Conservation (phyloP, 2,329 filamentous ascomycete genomes). For the Microsporum ferrugineum region DNA sequence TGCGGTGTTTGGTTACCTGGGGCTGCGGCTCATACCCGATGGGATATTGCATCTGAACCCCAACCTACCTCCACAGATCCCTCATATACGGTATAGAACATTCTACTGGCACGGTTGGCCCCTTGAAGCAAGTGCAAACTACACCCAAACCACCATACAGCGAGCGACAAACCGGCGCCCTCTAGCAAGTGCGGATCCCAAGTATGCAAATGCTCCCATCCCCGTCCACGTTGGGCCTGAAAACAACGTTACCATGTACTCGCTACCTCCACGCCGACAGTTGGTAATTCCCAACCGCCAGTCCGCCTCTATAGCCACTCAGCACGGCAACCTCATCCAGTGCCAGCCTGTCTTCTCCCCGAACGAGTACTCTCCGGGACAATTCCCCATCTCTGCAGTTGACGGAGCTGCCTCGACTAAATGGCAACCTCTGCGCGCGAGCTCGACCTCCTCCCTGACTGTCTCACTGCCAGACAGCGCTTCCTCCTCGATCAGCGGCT, state of each 20-base stretch:
- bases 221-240: constrained; percentile 46
- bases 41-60: constrained; percentile 52
- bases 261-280: constrained; percentile 39
- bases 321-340: constrained; percentile 52
- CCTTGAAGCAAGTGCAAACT: constrained; percentile 50
- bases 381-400: constrained; percentile 56
- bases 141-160: constrained; percentile 52
- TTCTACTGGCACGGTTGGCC: constrained; percentile 58
- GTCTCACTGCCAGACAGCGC: constrained; percentile 41
- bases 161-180: constrained; percentile 37
- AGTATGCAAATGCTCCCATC: constrained; percentile 45
- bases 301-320: constrained; percentile 43
- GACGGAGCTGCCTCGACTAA: constrained; percentile 56
- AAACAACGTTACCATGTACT: constrained; percentile 33
- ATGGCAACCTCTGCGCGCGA: constrained; percentile 50
- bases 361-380: constrained; percentile 46
- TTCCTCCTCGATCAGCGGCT: constrained; percentile 27
- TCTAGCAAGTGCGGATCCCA: constrained; percentile 43
- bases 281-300: constrained; percentile 49
- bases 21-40: constrained; percentile 49
- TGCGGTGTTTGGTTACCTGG: constrained; percentile 55
- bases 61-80: constrained; percentile 53
- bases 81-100: constrained; percentile 48
- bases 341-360: constrained; percentile 46
- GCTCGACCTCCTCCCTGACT: constrained; percentile 44